Conservation (phyloP, 2,329 filamentous ascomycete species). For the Acrocalymma vagum region DNA sequence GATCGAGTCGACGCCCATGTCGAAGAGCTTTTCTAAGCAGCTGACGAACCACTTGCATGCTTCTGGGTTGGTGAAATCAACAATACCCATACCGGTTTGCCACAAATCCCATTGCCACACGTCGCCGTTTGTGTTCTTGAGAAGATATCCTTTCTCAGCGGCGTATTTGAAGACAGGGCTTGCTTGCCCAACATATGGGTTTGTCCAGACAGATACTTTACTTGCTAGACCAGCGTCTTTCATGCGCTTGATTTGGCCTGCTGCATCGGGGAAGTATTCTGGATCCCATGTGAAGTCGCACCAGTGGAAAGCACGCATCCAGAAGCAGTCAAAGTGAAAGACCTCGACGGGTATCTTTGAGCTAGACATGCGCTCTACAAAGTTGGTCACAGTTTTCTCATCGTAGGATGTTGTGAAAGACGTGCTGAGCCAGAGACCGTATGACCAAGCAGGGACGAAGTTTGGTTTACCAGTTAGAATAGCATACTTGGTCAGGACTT, state of each 20-base stretch:
- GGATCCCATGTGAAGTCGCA: slow-evolving; percentile 77
- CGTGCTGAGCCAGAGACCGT: slow-evolving; percentile 79
- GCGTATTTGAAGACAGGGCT: slow-evolving; percentile 72
- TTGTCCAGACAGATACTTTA: slow-evolving; percentile 80
- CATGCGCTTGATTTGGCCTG: slow-evolving; percentile 69
- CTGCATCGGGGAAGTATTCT: slow-evolving; percentile 73
- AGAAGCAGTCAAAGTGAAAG: slow-evolving; percentile 82
- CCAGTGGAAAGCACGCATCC: slow-evolving; percentile 79
- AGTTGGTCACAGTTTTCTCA: slow-evolving; percentile 71
- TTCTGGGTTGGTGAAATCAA: slow-evolving; percentile 78
- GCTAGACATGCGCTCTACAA: slow-evolving; percentile 73
- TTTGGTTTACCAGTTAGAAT: slow-evolving; percentile 71
- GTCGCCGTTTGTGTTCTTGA: slow-evolving; percentile 73
- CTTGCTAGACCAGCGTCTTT: slow-evolving; percentile 66
- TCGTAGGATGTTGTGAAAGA: slow-evolving; percentile 79
- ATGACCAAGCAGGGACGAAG: slow-evolving; percentile 76
- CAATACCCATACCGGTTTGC: slow-evolving; percentile 78
- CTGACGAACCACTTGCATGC: slow-evolving; percentile 71
- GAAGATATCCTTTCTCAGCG: slow-evolving; percentile 71
- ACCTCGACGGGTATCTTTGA: slow-evolving; percentile 73
- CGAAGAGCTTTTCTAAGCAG: slow-evolving; percentile 71
- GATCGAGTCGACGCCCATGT: slow-evolving; percentile 74
- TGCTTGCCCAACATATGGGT: slow-evolving; percentile 76
- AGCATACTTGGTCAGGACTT: slow-evolving; percentile 73
- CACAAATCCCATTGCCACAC: slow-evolving; percentile 81